Percentiles rank a stretch among this genome's conserved stretches.
These are phyloP conservation scores for Argentina anserina DNA, from an alignment of 306 rosid species.

Conservation along the genomic window DNA sequence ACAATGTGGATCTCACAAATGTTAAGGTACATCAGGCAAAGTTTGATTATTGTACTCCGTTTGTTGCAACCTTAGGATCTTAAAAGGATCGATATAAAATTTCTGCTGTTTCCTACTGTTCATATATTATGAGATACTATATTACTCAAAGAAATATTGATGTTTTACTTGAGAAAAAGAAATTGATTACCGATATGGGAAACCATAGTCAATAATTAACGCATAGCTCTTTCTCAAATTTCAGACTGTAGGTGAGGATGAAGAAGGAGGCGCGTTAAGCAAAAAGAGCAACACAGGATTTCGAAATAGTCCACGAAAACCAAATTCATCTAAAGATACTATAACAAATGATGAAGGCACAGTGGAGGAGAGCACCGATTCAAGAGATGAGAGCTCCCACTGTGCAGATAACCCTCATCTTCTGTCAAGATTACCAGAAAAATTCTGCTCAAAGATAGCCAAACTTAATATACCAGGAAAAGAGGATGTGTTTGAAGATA, in stretches of 20 bases:
- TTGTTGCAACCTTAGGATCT: not conserved
- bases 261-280: constrained; percentile 33
- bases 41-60: not conserved
- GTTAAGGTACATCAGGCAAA: constrained; percentile 51
- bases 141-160: not conserved
- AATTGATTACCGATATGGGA: too few relatives aligned
- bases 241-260: constrained; percentile 57
- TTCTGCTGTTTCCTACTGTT: not conserved
- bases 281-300: constrained; percentile 20
- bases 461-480: constrained; percentile 58
- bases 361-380: constrained; percentile 26
- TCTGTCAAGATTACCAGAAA: constrained; percentile 44
- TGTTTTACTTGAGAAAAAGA: too few relatives aligned
- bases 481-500: constrained; percentile 19
- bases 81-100: not conserved
- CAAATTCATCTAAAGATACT: constrained; percentile 15
- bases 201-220: not conserved
- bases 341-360: constrained; percentile 11
- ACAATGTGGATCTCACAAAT: constrained; percentile 58
- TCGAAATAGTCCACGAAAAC: constrained; percentile 25
- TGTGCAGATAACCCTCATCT: constrained; percentile 26
- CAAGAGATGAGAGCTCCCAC: constrained; percentile 28
- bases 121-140: not conserved
- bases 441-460: constrained; percentile 43
- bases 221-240: constrained; percentile 10